phyloP scores from a whole-genome alignment of 78 protist genomes.

The Dictyostelium firmibasis region DNA sequence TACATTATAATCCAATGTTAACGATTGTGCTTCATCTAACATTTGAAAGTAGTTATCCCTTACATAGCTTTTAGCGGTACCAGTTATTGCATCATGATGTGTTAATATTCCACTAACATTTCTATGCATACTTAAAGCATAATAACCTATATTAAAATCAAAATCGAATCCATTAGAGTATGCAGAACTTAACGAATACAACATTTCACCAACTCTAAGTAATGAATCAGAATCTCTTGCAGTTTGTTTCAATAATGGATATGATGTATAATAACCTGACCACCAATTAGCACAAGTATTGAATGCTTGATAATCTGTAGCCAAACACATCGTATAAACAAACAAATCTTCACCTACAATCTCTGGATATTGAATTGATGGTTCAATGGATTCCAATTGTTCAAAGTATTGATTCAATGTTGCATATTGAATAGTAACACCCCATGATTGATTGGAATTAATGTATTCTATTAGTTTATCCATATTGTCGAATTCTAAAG shows the following conservation, averaged over 20 bases:
- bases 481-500: conserved; percentile 61
- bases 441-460: neutral
- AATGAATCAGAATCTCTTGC: conserved; percentile 14
- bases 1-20: neutral
- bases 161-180: conserved; percentile 5
- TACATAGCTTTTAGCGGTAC: conserved; percentile 19
- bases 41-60: conserved; percentile 43
- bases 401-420: conserved; percentile 50
- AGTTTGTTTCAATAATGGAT: conserved; percentile 32
- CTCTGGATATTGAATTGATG: neutral
- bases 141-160: neutral
- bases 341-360: neutral
- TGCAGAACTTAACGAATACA: neutral
- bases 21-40: conserved; percentile 11
- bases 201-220: conserved; percentile 12
- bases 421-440: conserved; percentile 4
- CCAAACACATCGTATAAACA: conserved; percentile 28
- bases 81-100: conserved; percentile 68
- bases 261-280: conserved; percentile 36
- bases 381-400: neutral
- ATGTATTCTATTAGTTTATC: conserved; percentile 67
- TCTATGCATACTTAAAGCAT: conserved; percentile 22
- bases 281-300: conserved; percentile 55
- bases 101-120: conserved; percentile 59
- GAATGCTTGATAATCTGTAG: neutral